These are phyloP conservation scores for Cadophora gregata DNA, from an alignment of 2,329 filamentous ascomycete species.

Conservation along the genomic window DNA sequence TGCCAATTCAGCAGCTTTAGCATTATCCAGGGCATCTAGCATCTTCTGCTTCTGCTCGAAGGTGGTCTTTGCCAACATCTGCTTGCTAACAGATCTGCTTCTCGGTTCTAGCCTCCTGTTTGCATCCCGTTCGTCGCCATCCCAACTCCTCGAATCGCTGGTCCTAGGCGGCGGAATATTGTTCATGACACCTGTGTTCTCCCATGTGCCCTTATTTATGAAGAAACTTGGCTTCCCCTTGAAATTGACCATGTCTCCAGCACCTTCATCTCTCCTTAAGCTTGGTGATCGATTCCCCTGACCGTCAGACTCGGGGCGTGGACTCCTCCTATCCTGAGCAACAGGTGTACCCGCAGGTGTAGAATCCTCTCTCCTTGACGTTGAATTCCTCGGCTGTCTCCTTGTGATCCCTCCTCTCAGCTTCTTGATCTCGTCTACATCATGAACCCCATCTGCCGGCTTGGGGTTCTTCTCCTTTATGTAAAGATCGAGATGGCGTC, in stretches of 20 bases:
- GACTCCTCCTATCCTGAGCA: slow-evolving; percentile 45
- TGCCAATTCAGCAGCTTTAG: slow-evolving; percentile 82
- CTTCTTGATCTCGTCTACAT: slow-evolving; percentile 87
- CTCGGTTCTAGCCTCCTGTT: slow-evolving; percentile 43
- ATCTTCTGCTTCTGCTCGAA: slow-evolving; percentile 68
- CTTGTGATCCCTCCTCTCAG: slow-evolving; percentile 86
- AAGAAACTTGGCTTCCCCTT: slow-evolving; percentile 39
- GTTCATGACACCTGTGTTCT: slow-evolving; percentile 79
- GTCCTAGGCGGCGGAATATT: slow-evolving; percentile 64
- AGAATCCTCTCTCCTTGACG: slow-evolving; percentile 59
- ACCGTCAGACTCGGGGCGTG: slow-evolving; percentile 43
- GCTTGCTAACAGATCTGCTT: slow-evolving; percentile 53
- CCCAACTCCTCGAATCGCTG: slow-evolving; percentile 51
- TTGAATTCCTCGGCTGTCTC: slow-evolving; percentile 75
- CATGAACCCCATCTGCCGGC: slow-evolving; percentile 82
- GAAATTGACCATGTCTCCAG: slow-evolving; percentile 48
- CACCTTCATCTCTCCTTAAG: slow-evolving; percentile 45
- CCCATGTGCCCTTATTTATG: slow-evolving; percentile 66
- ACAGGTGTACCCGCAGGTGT: slow-evolving; percentile 61
- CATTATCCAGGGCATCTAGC: slow-evolving; percentile 77
- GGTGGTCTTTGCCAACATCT: slow-evolving; percentile 56
- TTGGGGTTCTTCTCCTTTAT: slow-evolving; percentile 94
- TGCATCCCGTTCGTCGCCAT: slow-evolving; percentile 44
- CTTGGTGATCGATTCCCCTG: slow-evolving; percentile 44
- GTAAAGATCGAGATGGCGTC: slow-evolving; percentile 91